Evolutionary conservation across 495 filamentous ascomycete genomes (phyloP).

Genomic region (Thermothielavioides terrestris): DNA sequence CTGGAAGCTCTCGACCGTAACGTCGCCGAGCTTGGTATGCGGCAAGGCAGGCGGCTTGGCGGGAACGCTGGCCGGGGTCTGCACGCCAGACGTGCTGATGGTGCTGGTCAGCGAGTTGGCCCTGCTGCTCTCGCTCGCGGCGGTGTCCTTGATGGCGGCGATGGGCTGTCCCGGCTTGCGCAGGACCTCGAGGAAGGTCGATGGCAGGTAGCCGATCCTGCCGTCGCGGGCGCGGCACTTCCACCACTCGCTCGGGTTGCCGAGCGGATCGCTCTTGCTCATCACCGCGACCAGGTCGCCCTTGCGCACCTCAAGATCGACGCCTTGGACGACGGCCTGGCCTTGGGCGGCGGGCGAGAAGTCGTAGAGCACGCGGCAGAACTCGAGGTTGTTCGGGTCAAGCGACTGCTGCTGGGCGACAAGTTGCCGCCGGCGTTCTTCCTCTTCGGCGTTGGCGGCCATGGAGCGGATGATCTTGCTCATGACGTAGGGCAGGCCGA

Average conservation of each 20-base stretch:
- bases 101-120: conserved; percentile 42
- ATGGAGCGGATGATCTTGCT: conserved; percentile 82
- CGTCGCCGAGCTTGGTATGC: conserved; percentile 54
- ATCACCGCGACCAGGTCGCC: conserved; percentile 93
- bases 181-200: conserved; percentile 79
- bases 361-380: conserved; percentile 90
- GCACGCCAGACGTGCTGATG: conserved; percentile 28
- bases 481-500: conserved; percentile 94
- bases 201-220: conserved; percentile 81
- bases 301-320: conserved; percentile 89
- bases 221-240: conserved; percentile 88
- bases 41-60: conserved; percentile 42
- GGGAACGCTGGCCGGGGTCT: conserved; percentile 26
- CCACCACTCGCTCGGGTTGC: conserved; percentile 95
- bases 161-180: conserved; percentile 45
- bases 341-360: conserved; percentile 66
- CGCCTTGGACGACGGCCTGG: conserved; percentile 52
- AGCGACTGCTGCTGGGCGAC: conserved; percentile 40
- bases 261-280: conserved; percentile 84
- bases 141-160: conserved; percentile 47
- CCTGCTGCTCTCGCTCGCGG: conserved; percentile 43
- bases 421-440: conserved; percentile 54
- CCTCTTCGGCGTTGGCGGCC: conserved; percentile 73
- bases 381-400: conserved; percentile 84
- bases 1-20: conserved; percentile 79